Conservation (phyloP, 768 basidiomycete genomes). For the Collybia sp. region DNA sequence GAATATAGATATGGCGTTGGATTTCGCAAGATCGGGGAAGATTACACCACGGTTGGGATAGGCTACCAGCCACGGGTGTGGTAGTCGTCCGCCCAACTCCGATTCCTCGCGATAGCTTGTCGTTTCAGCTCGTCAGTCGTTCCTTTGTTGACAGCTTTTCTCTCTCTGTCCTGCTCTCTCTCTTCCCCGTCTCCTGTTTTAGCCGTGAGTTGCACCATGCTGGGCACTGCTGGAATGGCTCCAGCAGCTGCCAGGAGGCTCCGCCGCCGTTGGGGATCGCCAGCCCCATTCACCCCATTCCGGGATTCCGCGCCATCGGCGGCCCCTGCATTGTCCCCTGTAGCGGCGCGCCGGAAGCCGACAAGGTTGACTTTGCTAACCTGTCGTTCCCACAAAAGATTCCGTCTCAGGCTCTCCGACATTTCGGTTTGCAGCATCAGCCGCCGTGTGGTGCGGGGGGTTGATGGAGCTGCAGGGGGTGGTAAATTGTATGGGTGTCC, state of each 20-base stretch:
- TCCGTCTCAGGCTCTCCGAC: conserved; percentile 77
- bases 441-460: conserved; percentile 80
- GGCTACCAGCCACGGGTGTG: conserved; percentile 60
- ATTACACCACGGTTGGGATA: no score
- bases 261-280: conserved; percentile 5
- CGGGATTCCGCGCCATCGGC: not conserved
- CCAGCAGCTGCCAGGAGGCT: conserved; percentile 20
- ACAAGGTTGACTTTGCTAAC: conserved; percentile 49
- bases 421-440: conserved; percentile 84
- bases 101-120: conserved; percentile 52
- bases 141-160: not conserved
- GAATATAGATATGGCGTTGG: no score
- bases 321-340: conserved; percentile 6
- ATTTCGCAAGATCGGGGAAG: no score
- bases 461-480: conserved; percentile 58
- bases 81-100: conserved; percentile 67
- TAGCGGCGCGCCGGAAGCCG: conserved; percentile 24
- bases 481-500: conserved; percentile 74
- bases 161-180: conserved; percentile 24
- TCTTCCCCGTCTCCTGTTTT: conserved; percentile 16
- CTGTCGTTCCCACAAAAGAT: conserved; percentile 78
- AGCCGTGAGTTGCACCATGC: conserved; percentile 35
- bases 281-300: not conserved
- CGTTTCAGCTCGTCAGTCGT: conserved; percentile 29
- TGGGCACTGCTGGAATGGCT: conserved; percentile 29